Conservation (phyloP, 2,329 filamentous ascomycete genomes). For the Sclerotinia minor region DNA sequence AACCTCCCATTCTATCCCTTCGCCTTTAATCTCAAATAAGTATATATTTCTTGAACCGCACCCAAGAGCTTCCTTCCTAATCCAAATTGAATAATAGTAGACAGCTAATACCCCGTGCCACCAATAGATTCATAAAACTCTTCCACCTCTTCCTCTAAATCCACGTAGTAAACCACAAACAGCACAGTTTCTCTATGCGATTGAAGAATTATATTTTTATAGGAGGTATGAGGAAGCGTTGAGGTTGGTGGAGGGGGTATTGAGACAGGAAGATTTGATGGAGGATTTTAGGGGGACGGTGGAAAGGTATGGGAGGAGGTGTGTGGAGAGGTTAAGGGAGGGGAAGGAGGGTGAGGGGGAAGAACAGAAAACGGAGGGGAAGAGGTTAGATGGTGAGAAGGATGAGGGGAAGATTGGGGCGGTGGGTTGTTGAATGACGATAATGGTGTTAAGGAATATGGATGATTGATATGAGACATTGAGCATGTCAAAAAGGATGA, state of each 20-base stretch:
- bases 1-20: too few relatives aligned
- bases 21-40: not conserved
- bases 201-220: constrained; percentile 42
- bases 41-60: not conserved
- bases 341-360: not conserved
- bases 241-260: constrained; percentile 28
- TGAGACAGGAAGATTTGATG: constrained; percentile 32
- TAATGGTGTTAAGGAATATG: not conserved
- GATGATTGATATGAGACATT: not conserved
- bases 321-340: constrained; percentile 25
- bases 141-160: constrained; percentile 34
- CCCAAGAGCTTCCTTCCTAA: too few relatives aligned
- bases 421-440: too few relatives aligned
- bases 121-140: constrained; percentile 35
- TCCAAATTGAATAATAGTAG: not conserved
- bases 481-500: too few relatives aligned
- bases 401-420: not conserved
- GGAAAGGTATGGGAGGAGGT: constrained; percentile 34
- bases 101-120: not conserved
- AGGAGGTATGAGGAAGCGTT: constrained; percentile 37
- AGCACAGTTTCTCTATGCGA: constrained; percentile 39
- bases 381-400: too few relatives aligned
- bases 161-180: constrained; percentile 38
- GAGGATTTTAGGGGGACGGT: constrained; percentile 35
- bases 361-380: not conserved